These are phyloP conservation scores for Fraxinus pennsylvanica DNA, from an alignment of 257 asterid species.

Conservation along the genomic window DNA sequence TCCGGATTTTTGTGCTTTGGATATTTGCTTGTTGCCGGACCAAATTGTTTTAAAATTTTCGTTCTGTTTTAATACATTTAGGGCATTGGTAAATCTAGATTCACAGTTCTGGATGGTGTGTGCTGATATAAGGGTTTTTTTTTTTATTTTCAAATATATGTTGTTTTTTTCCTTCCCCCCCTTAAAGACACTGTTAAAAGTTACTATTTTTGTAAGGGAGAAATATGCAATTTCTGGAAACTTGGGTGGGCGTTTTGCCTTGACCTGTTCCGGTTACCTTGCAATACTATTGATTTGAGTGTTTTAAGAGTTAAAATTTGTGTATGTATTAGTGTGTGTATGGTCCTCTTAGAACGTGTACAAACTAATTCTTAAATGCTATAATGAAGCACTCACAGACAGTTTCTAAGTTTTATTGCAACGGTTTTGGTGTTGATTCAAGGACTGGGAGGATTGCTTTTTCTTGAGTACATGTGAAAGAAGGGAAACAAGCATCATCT, in stretches of 20 bases:
- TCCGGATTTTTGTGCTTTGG: neutral
- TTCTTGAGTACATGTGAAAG: neutral
- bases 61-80: neutral
- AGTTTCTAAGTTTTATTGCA: neutral
- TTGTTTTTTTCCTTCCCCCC: too few species aligned
- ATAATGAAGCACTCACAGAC: too few species aligned
- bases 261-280: neutral
- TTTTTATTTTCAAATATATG: too few species aligned
- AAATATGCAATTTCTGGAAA: too few species aligned
- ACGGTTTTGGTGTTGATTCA: neutral
- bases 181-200: too few species aligned
- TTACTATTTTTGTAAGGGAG: neutral
- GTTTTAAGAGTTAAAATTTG: too few species aligned
- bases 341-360: neutral
- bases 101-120: neutral
- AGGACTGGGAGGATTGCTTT: neutral
- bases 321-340: too few species aligned
- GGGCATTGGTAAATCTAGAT: neutral
- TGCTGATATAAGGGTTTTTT: neutral
- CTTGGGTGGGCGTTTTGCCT: neutral
- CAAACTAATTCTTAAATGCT: too few species aligned
- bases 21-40: neutral
- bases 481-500: neutral
- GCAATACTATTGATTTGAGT: neutral
- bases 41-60: neutral